Evolutionary conservation across 1,284 basidiomycete species (phyloP).

Genomic region (Ganoderma multipileum): DNA sequence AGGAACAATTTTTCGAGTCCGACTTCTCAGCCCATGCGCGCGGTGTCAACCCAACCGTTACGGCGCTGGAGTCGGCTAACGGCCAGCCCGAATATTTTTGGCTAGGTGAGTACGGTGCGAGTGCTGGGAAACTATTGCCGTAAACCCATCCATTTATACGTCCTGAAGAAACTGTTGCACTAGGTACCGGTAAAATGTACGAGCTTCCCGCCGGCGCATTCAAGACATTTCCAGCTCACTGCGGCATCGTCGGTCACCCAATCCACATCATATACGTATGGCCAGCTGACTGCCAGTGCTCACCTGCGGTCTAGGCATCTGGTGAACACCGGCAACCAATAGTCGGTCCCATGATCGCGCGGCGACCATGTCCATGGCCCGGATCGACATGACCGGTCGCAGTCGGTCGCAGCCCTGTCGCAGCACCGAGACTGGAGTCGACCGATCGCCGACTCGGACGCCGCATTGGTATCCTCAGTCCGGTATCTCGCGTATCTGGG

Average conservation of each 20-base stretch:
- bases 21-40: background rate
- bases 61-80: background rate
- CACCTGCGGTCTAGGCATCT: background rate
- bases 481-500: constrained; percentile 1
- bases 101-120: too few relatives aligned
- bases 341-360: background rate
- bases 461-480: background rate
- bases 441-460: background rate
- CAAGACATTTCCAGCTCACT: too few relatives aligned
- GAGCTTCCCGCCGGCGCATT: too few relatives aligned
- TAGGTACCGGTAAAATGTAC: too few relatives aligned
- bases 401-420: background rate
- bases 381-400: background rate
- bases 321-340: background rate
- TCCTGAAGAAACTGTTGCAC: too few relatives aligned
- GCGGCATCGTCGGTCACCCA: too few relatives aligned
- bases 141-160: background rate
- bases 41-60: background rate
- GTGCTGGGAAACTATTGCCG: too few relatives aligned
- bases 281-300: background rate
- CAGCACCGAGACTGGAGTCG: background rate
- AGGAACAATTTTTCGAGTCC: background rate
- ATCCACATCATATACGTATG: background rate
- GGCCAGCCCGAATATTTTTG: background rate
- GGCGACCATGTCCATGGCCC: background rate